A percentile compares a stretch with the other conserved stretches of the same genome.
phyloP scores from a whole-genome alignment of 495 filamentous ascomycete genomes.

The Tuber indicum region DNA sequence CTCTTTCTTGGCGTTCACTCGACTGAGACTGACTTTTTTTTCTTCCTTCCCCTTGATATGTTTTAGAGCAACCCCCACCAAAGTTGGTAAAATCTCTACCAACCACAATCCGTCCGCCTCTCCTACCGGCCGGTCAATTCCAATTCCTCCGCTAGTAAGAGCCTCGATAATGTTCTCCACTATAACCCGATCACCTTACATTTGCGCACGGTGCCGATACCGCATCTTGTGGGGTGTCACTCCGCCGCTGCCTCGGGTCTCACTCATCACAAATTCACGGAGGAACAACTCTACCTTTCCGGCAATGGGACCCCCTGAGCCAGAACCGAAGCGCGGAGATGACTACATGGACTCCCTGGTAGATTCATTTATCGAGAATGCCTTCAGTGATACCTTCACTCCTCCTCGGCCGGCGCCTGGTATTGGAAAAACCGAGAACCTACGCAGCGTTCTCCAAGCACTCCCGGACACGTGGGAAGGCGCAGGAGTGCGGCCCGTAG shows the following conservation, averaged over 20 bases:
- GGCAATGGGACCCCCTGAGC: neutral
- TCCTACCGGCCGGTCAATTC: neutral
- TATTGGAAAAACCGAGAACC: neutral
- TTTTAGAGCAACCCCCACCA: neutral
- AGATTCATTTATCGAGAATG: conserved; percentile 4
- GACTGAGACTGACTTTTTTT: neutral
- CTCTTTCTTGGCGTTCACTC: neutral
- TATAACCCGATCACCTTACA: conserved; percentile 26
- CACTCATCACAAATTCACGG: neutral
- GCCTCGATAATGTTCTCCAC: conserved; percentile 31
- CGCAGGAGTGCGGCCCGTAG: conserved; percentile 29
- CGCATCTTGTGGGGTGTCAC: conserved; percentile 12
- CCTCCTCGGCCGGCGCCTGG: neutral
- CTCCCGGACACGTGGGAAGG: conserved; percentile 19
- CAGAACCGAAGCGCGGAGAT: neutral
- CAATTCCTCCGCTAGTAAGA: neutral
- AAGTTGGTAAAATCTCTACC: neutral
- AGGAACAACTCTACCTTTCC: neutral
- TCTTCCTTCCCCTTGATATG: neutral
- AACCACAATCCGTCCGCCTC: neutral
- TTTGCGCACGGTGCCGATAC: conserved; percentile 36
- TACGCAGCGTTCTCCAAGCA: neutral
- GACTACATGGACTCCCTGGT: neutral
- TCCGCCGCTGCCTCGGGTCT: neutral
- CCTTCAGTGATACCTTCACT: conserved; percentile 8